Evolutionary conservation across 2,329 filamentous ascomycete genomes (phyloP), one percentile per base, ranked within the genome.

Genomic region (Hypoxylon sp.): DNA sequence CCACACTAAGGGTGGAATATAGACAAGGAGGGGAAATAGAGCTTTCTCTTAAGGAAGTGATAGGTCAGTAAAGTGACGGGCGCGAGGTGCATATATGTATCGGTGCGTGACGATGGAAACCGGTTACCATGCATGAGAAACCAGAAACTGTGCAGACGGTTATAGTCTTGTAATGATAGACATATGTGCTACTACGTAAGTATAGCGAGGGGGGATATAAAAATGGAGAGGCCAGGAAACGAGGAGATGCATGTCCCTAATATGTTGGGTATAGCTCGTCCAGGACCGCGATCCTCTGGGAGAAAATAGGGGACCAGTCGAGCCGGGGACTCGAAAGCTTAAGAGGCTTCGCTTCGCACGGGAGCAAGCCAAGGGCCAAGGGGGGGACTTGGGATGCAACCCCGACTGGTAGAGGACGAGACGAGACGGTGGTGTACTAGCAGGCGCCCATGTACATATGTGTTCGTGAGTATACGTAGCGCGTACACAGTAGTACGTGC

Each of bases 1-100:
- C 58, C 49, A 60, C 45, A 54, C 52, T 62, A 65, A 55, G 37
- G 46, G 48, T 63, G 64, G 60, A 67, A 59, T 68, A 70, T 71
- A 67, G 61, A 52, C 68, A 69, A 68, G 69, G 69, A 72, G 13
- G 58, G 54, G 53, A 64, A 62, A 62, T 69, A 66, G 66, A 66
- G 52, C 31, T 54, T 66, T 64, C 60, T 65, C 51, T 15, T 24
- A 65, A 61, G 61, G 35, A 54, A 60, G 69, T 69, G 68, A 68
- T 69, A 69, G 64, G 67, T 62, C 58, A 55, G 58, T 47, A 45
- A 63, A 62, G 67, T 55, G 64, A 49, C 45, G 68, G 64, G 65
- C 61, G 64, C 55, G 69, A 65, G 65, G 48, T 70, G 70, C 72
- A 73, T 74, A 72, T 69, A 63, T 69, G 65, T 64, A n/a, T n/a